Conservation (phyloP, 2,329 filamentous ascomycete genomes). For the Calycina marina region DNA sequence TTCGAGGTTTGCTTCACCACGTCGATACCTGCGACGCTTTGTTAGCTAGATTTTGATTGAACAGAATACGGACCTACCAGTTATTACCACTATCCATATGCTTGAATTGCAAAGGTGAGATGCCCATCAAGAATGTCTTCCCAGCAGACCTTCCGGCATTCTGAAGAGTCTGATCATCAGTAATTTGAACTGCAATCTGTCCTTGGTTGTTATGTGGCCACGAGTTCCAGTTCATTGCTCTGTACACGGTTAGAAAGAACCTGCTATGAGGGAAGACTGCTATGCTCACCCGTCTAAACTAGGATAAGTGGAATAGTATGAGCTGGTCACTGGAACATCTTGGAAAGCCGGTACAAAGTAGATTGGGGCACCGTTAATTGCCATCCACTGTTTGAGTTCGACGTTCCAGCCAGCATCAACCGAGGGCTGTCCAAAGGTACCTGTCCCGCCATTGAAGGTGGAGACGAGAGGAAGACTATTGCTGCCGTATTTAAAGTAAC, state of each 20-base stretch:
- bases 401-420: constrained; percentile 15
- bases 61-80: constrained; percentile 7
- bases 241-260: neutral
- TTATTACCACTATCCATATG: constrained; percentile 8
- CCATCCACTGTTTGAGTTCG: constrained; percentile 14
- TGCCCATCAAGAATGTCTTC: constrained; percentile 27
- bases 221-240: constrained; percentile 10
- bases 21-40: constrained; percentile 21
- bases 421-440: constrained; percentile 14
- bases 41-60: constrained; percentile 1
- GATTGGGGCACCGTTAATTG: constrained; percentile 12
- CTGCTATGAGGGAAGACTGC: neutral
- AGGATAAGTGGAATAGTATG: constrained; percentile 6
- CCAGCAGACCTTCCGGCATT: constrained; percentile 16
- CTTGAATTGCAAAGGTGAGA: constrained; percentile 27
- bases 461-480: constrained; percentile 6
- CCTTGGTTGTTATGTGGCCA: constrained; percentile 7
- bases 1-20: constrained; percentile 25
- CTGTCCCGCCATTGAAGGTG: constrained; percentile 11
- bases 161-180: constrained; percentile 21
- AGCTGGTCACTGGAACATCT: constrained; percentile 4
- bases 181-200: constrained; percentile 5
- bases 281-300: constrained; percentile 4
- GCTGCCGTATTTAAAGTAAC: constrained; percentile 8
- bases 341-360: constrained; percentile 9